Evolutionary conservation across 2,329 filamentous ascomycete species (phyloP).

Genomic region (Trichoderma semiorbis): DNA sequence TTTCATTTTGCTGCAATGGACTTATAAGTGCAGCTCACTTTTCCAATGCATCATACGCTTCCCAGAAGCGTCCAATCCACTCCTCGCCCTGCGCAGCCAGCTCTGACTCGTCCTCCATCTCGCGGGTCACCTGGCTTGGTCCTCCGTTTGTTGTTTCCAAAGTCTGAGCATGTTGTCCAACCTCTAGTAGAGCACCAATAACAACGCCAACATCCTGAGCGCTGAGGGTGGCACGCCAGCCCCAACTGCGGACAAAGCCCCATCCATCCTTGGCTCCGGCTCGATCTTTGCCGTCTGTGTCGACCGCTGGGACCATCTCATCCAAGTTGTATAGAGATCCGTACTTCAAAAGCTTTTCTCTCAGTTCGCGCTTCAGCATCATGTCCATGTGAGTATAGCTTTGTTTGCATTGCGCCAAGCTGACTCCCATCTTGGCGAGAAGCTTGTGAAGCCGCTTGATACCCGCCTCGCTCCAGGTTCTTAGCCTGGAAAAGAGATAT

Average conservation of each 20-base stretch:
- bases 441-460: constrained; percentile 88
- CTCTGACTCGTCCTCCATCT: constrained; percentile 47
- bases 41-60: constrained; percentile 68
- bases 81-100: constrained; percentile 56
- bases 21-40: constrained; percentile 46
- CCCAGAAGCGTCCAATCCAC: constrained; percentile 66
- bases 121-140: constrained; percentile 34
- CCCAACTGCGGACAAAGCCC: constrained; percentile 97
- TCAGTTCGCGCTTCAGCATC: constrained; percentile 83
- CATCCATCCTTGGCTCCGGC: constrained; percentile 81
- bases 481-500: constrained; percentile 85
- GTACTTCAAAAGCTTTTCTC: constrained; percentile 83
- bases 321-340: constrained; percentile 91
- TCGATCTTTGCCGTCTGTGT: constrained; percentile 65
- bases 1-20: not conserved
- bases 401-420: constrained; percentile 87
- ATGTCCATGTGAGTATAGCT: constrained; percentile 99
- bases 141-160: constrained; percentile 29
- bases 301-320: constrained; percentile 79
- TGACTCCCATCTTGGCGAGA: constrained; percentile 96
- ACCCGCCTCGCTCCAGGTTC: constrained; percentile 90
- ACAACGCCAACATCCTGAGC: constrained; percentile 94
- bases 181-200: constrained; percentile 86
- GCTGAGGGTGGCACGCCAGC: constrained; percentile 90
- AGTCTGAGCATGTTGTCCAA: constrained; percentile 59